phyloP scores from a whole-genome alignment of 345 rosid species.

The Melastoma malabathricum region DNA sequence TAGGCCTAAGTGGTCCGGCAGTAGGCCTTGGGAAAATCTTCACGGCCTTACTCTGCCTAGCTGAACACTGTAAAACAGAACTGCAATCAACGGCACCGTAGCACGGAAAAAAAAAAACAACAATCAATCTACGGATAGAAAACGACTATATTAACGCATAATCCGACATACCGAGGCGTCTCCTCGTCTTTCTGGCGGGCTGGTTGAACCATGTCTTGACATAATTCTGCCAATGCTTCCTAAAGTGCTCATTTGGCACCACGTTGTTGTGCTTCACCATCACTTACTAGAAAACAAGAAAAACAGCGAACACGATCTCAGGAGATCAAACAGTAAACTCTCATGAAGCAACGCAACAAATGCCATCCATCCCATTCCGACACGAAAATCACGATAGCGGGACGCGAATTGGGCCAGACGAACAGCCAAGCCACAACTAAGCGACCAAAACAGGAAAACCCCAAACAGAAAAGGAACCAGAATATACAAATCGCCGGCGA shows the following conservation, averaged over 20 bases:
- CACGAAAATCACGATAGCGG: no score
- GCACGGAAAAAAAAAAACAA: not conserved
- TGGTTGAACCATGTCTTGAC: constrained; percentile 88
- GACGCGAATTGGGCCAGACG: no score
- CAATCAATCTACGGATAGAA: not conserved
- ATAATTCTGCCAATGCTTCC: constrained; percentile 78
- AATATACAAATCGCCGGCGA: no score
- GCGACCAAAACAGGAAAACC: no score
- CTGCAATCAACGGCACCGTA: not conserved
- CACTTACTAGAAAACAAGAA: constrained; percentile 20
- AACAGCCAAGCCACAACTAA: no score
- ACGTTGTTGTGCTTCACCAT: constrained; percentile 76
- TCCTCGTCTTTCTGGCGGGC: constrained; percentile 63
- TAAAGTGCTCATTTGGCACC: constrained; percentile 55
- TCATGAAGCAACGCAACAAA: no score
- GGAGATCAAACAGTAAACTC: no score
- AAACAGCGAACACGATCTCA: not conserved
- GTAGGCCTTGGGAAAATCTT: constrained; percentile 43
- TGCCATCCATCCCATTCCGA: no score
- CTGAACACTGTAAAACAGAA: constrained; percentile 9
- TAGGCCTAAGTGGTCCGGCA: constrained; percentile 35
- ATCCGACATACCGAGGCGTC: constrained; percentile 33
- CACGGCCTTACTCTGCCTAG: constrained; percentile 34
- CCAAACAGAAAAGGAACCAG: no score
- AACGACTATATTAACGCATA: not conserved